A percentile compares a stretch with the other conserved stretches of the same genome.
phyloP scores from a whole-genome alignment of 2,329 filamentous ascomycete species.

The Colletotrichum musicola region DNA sequence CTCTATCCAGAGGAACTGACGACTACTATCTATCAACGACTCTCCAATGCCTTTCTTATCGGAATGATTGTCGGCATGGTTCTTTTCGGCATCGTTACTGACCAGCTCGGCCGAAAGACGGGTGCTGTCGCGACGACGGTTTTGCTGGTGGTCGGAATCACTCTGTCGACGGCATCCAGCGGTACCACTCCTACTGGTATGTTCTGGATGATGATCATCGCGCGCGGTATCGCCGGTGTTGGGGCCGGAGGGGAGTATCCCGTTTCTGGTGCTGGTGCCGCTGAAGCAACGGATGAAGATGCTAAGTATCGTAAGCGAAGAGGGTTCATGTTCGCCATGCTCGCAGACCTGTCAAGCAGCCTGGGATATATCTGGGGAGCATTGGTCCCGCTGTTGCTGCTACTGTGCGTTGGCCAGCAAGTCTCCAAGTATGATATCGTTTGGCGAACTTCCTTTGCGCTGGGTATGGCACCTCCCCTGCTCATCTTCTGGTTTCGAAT shows the following conservation, averaged over 20 bases:
- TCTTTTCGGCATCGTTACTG: constrained; percentile 63
- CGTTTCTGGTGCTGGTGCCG: constrained; percentile 61
- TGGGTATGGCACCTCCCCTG: constrained; percentile 63
- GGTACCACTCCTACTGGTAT: constrained; percentile 54
- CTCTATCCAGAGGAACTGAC: constrained; percentile 59
- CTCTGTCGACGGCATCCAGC: constrained; percentile 59
- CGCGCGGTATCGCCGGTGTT: constrained; percentile 54
- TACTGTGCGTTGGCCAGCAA: constrained; percentile 61
- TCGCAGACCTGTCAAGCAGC: constrained; percentile 62
- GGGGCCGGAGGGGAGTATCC: constrained; percentile 66
- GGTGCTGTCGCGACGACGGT: constrained; percentile 61
- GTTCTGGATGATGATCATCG: constrained; percentile 64
- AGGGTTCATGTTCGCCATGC: constrained; percentile 69
- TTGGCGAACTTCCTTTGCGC: constrained; percentile 63
- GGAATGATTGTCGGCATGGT: constrained; percentile 70
- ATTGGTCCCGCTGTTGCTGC: constrained; percentile 62
- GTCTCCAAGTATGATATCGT: constrained; percentile 57
- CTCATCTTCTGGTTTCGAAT: constrained; percentile 66
- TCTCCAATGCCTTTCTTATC: constrained; percentile 68
- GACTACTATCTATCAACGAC: constrained; percentile 59
- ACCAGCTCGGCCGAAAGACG: constrained; percentile 62
- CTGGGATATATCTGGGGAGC: constrained; percentile 65
- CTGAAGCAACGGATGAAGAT: constrained; percentile 67
- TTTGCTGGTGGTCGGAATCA: constrained; percentile 60
- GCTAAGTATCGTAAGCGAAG: constrained; percentile 57